Percentiles rank a stretch among this genome's conserved stretches.
phyloP scores from a whole-genome alignment of 371 early-diverging fungal species.

The Mortierella sp. region DNA sequence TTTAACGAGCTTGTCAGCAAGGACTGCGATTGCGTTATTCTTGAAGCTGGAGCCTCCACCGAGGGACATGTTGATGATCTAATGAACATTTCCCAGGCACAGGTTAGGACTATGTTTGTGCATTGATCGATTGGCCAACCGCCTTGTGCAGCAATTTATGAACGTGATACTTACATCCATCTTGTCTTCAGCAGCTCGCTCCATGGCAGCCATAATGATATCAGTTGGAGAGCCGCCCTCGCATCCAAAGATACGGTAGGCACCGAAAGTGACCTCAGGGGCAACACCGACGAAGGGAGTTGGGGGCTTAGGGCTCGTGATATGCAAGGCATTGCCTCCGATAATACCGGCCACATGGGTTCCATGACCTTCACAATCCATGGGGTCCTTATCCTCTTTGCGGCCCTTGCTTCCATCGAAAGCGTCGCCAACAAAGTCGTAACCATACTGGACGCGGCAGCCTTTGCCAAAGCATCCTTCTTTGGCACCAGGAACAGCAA shows the following conservation, averaged over 20 bases:
- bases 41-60: slow-evolving; percentile 65
- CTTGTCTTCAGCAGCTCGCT: slow-evolving; percentile 65
- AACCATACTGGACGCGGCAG: slow-evolving; percentile 53
- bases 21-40: slow-evolving; percentile 54
- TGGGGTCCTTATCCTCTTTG: slow-evolving; percentile 66
- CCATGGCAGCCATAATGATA: slow-evolving; percentile 70
- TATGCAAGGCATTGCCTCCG: slow-evolving; percentile 57
- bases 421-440: slow-evolving; percentile 59
- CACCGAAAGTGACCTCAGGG: slow-evolving; percentile 68
- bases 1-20: slow-evolving; percentile 53
- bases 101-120: not conserved
- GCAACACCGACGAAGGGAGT: slow-evolving; percentile 67
- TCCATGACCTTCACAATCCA: slow-evolving; percentile 69
- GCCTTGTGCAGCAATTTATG: not conserved
- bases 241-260: slow-evolving; percentile 75
- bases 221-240: slow-evolving; percentile 58
- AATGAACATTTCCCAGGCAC: not conserved
- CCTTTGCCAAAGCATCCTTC: slow-evolving; percentile 57
- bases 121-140: not conserved
- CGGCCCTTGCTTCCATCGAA: no score
- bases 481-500: slow-evolving; percentile 43
- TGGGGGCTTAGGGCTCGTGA: slow-evolving; percentile 25
- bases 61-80: slow-evolving; percentile 72
- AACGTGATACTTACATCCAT: slow-evolving; percentile 57
- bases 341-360: slow-evolving; percentile 74